Percentiles rank a stretch among this genome's conserved stretches.
phyloP scores from a whole-genome alignment of 257 asterid species.

The Catharanthus roseus region DNA sequence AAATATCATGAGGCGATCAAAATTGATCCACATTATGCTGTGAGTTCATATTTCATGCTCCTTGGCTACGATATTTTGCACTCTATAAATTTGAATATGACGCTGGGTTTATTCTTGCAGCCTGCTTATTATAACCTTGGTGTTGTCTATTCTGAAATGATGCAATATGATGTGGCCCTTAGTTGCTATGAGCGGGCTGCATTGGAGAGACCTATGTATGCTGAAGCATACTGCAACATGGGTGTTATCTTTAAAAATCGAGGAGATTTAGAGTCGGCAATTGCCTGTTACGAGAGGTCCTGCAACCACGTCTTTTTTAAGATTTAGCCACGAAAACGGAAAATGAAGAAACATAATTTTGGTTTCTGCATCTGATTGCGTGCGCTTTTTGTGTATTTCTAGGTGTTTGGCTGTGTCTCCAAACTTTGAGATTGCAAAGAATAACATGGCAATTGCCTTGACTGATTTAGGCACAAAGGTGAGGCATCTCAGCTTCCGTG shows the following conservation, averaged over 20 bases:
- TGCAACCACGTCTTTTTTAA: constrained; percentile 13
- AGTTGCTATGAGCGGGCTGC: constrained; percentile 96
- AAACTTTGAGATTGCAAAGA: constrained; percentile 97
- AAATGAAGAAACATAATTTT: not conserved
- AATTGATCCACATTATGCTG: constrained; percentile 89
- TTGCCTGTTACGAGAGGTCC: constrained; percentile 95
- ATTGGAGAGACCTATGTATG: constrained; percentile 92
- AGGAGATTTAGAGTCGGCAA: constrained; percentile 95
- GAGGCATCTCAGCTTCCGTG: not conserved
- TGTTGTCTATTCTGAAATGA: constrained; percentile 96
- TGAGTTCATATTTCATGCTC: constrained; percentile 33
- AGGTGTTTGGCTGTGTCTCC: constrained; percentile 98
- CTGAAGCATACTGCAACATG: constrained; percentile 99
- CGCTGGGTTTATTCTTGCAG: constrained; percentile 42
- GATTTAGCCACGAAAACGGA: not conserved
- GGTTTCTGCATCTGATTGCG: constrained; percentile 21
- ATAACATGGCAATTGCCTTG: constrained; percentile 97
- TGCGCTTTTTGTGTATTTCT: constrained; percentile 21
- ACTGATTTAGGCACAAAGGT: constrained; percentile 99
- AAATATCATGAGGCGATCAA: constrained; percentile 94
- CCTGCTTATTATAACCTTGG: constrained; percentile 99
- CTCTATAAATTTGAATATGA: constrained; percentile 9
- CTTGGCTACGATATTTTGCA: not conserved
- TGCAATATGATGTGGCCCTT: constrained; percentile 97
- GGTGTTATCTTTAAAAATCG: constrained; percentile 96